Evolutionary conservation across 2,329 filamentous ascomycete species (phyloP).

Genomic region (Nigrospora oryzae): DNA sequence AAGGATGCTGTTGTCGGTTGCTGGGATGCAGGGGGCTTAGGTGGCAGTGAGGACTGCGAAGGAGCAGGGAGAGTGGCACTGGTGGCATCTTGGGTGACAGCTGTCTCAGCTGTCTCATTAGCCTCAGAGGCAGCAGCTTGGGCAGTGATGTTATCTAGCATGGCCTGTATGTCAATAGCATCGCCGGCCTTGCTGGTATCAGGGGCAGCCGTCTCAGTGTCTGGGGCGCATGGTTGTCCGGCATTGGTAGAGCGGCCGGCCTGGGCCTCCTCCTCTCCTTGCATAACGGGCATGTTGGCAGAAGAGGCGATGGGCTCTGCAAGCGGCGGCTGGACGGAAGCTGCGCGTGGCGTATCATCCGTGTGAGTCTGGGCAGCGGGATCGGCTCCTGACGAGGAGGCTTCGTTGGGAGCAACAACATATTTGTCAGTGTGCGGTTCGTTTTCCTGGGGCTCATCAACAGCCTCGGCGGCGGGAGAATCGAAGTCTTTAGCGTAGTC

Average conservation of each 20-base stretch:
- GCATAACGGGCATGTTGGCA: no score
- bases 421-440: slow-evolving; percentile 29
- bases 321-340: no score
- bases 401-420: slow-evolving; percentile 3
- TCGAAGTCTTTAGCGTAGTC: slow-evolving; percentile 44
- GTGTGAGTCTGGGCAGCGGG: no score
- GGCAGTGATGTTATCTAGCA: slow-evolving; percentile 18
- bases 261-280: no score
- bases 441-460: slow-evolving; percentile 24
- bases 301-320: no score
- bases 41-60: slow-evolving; percentile 31
- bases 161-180: slow-evolving; percentile 16
- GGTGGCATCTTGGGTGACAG: slow-evolving; percentile 15
- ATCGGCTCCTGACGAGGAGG: no score
- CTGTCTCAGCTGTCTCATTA: slow-evolving; percentile 16
- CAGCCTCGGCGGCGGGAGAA: slow-evolving; percentile 31
- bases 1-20: slow-evolving; percentile 24
- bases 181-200: slow-evolving; percentile 3
- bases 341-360: no score
- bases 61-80: slow-evolving; percentile 11
- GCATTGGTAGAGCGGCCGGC: slow-evolving; percentile 7
- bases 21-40: slow-evolving; percentile 34
- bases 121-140: slow-evolving; percentile 14
- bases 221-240: no score
- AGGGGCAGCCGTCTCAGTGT: neutral